These are phyloP conservation scores for Hericium coralloides DNA, from an alignment of 768 basidiomycete species.

Conservation along the genomic window DNA sequence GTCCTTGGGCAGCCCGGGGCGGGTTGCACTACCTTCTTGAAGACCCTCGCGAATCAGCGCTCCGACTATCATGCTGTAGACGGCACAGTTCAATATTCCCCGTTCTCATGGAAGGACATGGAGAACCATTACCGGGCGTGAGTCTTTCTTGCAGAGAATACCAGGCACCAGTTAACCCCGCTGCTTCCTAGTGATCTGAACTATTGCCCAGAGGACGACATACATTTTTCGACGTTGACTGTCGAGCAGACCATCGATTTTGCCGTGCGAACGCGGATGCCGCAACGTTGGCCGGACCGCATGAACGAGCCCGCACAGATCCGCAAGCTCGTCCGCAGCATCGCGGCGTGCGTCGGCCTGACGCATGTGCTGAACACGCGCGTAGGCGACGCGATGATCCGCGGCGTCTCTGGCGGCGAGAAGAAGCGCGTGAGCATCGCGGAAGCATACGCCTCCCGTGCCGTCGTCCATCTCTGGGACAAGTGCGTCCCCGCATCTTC, in stretches of 20 bases:
- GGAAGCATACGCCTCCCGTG: conserved; percentile 56
- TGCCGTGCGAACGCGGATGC: conserved; percentile 59
- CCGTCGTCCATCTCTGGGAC: conserved; percentile 65
- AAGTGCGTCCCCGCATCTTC: conserved; percentile 33
- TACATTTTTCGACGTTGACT: conserved; percentile 79
- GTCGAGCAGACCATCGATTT: conserved; percentile 70
- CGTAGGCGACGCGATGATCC: conserved; percentile 69
- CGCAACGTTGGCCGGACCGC: conserved; percentile 39
- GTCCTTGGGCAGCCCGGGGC: conserved; percentile 82
- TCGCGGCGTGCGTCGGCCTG: neutral
- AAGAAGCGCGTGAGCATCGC: conserved; percentile 72
- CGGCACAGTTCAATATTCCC: conserved; percentile 70
- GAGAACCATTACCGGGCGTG: conserved; percentile 48
- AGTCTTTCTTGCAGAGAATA: neutral
- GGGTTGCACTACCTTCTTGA: conserved; percentile 80
- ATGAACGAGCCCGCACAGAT: conserved; percentile 19
- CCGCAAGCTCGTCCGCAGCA: neutral
- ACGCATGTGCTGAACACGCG: conserved; percentile 41
- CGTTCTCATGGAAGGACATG: conserved; percentile 59
- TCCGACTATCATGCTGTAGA: conserved; percentile 59
- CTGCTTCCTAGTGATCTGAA: conserved; percentile 49
- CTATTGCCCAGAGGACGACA: conserved; percentile 79
- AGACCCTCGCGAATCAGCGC: conserved; percentile 69
- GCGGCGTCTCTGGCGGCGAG: conserved; percentile 69
- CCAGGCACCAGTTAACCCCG: neutral